phyloP scores from a whole-genome alignment of 2,329 filamentous ascomycete species.

The Trichoderma sp. region DNA sequence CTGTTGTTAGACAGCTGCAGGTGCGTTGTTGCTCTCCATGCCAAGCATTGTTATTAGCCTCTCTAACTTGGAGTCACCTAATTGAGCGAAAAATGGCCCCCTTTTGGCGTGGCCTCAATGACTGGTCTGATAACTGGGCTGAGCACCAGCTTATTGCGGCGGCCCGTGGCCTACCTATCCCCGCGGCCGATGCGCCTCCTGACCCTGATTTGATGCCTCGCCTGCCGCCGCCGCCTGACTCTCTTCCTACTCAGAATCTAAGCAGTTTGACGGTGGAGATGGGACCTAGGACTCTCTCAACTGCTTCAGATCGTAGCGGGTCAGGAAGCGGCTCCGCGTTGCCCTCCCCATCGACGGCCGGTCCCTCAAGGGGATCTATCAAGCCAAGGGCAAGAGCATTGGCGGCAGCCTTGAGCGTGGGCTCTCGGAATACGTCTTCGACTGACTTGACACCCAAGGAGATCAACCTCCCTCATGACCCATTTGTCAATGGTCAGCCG shows the following conservation, averaged over 20 bases:
- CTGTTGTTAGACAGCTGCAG: conserved; percentile 84
- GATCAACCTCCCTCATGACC: conserved; percentile 75
- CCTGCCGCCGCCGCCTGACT: conserved; percentile 48
- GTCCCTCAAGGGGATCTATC: conserved; percentile 57
- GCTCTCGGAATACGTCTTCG: conserved; percentile 72
- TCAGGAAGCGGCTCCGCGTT: conserved; percentile 59
- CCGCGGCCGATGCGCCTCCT: conserved; percentile 79
- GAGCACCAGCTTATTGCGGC: conserved; percentile 95
- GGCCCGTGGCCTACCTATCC: conserved; percentile 79
- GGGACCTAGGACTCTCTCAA: conserved; percentile 72
- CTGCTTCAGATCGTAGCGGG: conserved; percentile 68
- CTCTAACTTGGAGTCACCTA: conserved; percentile 41
- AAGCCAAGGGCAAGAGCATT: conserved; percentile 87
- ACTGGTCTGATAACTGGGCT: conserved; percentile 85
- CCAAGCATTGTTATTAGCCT: background rate
- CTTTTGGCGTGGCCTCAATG: conserved; percentile 92
- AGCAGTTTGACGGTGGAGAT: conserved; percentile 80
- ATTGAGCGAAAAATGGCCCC: conserved; percentile 91
- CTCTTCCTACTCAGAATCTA: conserved; percentile 56
- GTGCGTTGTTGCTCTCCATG: conserved; percentile 49
- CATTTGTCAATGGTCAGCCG: conserved; percentile 90
- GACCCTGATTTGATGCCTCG: conserved; percentile 62
- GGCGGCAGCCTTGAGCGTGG: conserved; percentile 73
- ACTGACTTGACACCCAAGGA: conserved; percentile 76
- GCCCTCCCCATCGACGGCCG: conserved; percentile 52